These are phyloP conservation scores for Stevia rebaudiana DNA, from an alignment of 140 eudicot genomes.

Conservation along the genomic window DNA sequence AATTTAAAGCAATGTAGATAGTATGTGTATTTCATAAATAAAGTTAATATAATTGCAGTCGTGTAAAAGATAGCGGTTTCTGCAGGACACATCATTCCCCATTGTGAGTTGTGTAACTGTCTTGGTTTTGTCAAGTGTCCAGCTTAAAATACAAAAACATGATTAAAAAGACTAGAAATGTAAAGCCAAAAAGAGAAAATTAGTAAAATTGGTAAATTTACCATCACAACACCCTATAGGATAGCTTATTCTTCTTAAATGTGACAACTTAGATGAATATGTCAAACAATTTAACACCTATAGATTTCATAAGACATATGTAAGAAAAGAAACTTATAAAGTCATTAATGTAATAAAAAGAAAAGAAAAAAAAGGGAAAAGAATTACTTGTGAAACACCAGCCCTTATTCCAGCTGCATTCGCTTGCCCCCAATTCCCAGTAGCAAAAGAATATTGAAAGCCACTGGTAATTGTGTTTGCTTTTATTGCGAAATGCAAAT, in stretches of 20 bases:
- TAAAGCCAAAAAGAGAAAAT: background rate
- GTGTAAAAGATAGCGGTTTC: constrained; percentile 49
- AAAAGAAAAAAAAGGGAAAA: background rate
- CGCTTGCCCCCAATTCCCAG: constrained; percentile 99
- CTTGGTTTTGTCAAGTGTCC: constrained; percentile 92
- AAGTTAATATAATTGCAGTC: background rate
- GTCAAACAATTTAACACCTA: constrained; percentile 96
- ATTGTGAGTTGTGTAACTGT: constrained; percentile 89
- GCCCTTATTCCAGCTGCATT: constrained; percentile 96
- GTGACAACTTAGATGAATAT: constrained; percentile 90
- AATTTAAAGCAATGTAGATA: background rate
- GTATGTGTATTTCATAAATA: background rate
- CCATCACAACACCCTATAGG: constrained; percentile 99
- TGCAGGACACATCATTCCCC: constrained; percentile 99
- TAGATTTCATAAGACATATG: constrained; percentile 8
- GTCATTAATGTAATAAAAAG: background rate
- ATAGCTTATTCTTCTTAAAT: constrained; percentile 82
- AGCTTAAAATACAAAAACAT: constrained; percentile 14
- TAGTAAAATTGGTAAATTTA: constrained; percentile 7
- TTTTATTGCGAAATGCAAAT: constrained; percentile 88
- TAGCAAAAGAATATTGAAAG: constrained; percentile 84
- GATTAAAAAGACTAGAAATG: constrained; percentile 2
- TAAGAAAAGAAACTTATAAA: background rate
- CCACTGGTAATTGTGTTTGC: constrained; percentile 98
- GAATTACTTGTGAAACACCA: constrained; percentile 75